Evolutionary conservation across 1,284 basidiomycete genomes (phyloP), one percentile per base, ranked within the genome.

Genomic region (Rhodotorula sp.): DNA sequence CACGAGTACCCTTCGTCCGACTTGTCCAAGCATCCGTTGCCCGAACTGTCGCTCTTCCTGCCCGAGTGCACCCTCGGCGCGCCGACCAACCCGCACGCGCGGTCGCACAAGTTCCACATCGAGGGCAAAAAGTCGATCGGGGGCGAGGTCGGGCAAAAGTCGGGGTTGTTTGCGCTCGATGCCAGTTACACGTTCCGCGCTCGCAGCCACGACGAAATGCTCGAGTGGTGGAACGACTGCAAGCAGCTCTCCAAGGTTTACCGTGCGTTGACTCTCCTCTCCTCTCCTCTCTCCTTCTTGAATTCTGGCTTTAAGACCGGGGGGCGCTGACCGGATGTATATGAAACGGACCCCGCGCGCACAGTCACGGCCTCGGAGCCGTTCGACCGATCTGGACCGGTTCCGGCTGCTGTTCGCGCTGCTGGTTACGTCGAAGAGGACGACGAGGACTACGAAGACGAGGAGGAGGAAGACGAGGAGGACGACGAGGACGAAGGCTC

Each of bases 211-310:
- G 95, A 98, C 77, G 96, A 97, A 80, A 93, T 98, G 92, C 95
- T 98, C 93, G 96, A 98, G 84, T 97, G 97, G 91, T 99, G 97
- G 96, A 98, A 98, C 82, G 97, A 98, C 82, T 86, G 97, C 67
- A 86, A 94, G 78, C 97, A 98, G 93, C 86, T 99, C 69, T 95
- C 92, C 80, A 94, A 95, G 70, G 86, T 96, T 76, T 99, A 98
- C 83, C 76, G 75, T 75, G 62, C 51, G 74, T 71, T 18, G 5
- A 7, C 15, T 16, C 18, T 31, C 29, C 31, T 21, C 3, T 34
- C 21, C 58, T 58, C 7, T 6, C n/a, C 15, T 16, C 29, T 23
- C 34, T n/a, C 21, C 23, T 52, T 34, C n/a, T n/a, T 77, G 96
- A 97, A 92, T 69, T 95, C 92, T 80, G 93, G 21, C 6, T 10